These are phyloP conservation scores for Penicillium occitanis DNA, from an alignment of 2,329 filamentous ascomycete species.

Conservation along the genomic window DNA sequence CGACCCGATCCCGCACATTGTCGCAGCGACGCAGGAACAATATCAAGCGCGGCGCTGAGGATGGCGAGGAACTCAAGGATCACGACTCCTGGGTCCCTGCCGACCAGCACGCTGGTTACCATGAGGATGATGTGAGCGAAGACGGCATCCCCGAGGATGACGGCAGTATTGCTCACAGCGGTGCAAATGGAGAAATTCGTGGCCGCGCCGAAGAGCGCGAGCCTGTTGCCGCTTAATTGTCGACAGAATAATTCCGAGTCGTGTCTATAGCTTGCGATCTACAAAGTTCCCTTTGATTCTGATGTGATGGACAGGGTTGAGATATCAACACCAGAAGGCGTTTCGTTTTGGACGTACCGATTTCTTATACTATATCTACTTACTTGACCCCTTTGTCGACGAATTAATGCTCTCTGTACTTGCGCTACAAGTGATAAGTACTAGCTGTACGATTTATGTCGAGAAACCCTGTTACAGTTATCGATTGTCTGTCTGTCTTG, in stretches of 20 bases:
- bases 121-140: slow-evolving; percentile 46
- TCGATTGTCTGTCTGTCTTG: neutral
- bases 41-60: slow-evolving; percentile 61
- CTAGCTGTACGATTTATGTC: neutral
- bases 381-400: neutral
- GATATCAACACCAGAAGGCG: slow-evolving; percentile 4
- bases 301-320: neutral
- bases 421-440: neutral
- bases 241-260: neutral
- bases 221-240: slow-evolving; percentile 17
- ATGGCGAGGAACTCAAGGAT: slow-evolving; percentile 76
- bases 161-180: slow-evolving; percentile 29
- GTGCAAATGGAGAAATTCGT: slow-evolving; percentile 34
- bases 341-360: slow-evolving; percentile 9
- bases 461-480: neutral
- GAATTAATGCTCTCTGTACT: slow-evolving; percentile 2
- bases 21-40: slow-evolving; percentile 79
- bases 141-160: slow-evolving; percentile 37
- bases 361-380: neutral
- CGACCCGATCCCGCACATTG: slow-evolving; percentile 79
- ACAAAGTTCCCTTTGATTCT: neutral
- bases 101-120: slow-evolving; percentile 54
- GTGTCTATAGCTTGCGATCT: slow-evolving; percentile 11
- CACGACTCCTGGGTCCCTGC: slow-evolving; percentile 79
- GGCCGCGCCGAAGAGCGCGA: slow-evolving; percentile 40